These are phyloP conservation scores for Colletotrichum tropicale DNA, from an alignment of 2,329 filamentous ascomycete genomes.

Conservation along the genomic window DNA sequence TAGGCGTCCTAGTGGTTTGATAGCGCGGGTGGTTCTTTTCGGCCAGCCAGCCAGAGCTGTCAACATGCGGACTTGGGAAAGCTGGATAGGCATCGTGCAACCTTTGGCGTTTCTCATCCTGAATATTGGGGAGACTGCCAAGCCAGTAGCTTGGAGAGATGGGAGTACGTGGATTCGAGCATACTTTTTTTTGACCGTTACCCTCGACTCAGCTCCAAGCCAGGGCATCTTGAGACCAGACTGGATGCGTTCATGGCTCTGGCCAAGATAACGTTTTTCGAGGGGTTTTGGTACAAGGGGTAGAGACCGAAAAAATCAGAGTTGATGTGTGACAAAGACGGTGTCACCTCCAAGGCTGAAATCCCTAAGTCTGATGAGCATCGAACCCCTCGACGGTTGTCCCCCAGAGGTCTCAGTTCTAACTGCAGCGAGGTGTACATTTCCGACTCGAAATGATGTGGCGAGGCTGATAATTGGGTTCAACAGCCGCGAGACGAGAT, in stretches of 20 bases:
- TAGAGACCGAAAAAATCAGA: background rate
- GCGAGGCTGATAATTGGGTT: background rate
- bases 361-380: background rate
- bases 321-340: background rate
- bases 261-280: background rate
- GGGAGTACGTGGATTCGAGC: background rate
- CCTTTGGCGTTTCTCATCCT: background rate
- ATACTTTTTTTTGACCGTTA: background rate
- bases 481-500: background rate
- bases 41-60: background rate
- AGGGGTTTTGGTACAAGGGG: background rate
- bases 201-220: background rate
- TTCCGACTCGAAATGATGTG: background rate
- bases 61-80: background rate
- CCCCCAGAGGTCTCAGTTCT: background rate
- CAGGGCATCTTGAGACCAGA: background rate
- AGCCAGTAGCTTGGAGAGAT: slow-evolving; percentile 1
- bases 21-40: background rate
- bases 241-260: background rate
- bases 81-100: slow-evolving; percentile 6
- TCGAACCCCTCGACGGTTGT: background rate
- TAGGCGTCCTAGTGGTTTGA: background rate
- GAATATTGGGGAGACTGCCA: background rate
- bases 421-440: background rate
- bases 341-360: background rate